Base-by-base conservation (phyloP, 371 early-diverging fungal genomes). In the Lichtheimia corymbifera region DNA sequence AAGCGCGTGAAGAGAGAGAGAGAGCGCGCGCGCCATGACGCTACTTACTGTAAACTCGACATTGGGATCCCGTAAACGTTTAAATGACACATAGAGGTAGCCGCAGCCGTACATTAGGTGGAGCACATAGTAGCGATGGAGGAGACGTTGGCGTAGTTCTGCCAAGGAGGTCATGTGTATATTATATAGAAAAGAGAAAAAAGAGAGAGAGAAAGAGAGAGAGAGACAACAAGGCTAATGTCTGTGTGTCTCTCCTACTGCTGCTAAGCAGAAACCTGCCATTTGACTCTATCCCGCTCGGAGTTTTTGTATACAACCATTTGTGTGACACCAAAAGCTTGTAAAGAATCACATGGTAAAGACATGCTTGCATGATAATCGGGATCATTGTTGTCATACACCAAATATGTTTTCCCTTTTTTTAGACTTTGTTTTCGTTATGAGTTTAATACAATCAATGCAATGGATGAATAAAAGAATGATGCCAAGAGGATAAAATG, bases 101-200 rank as follows among this genome's bases (percentile, higher is more conserved):
- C 58, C 24, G 18, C 53, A 49, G 15, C 73, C 77, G 56, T 75
- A 77, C n/a, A 74, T 6, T 15, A 61, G 58, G 55, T 85, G 83
- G 22, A 74, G 50, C 5, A 83, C 62, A 60, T 85, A 85, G 58
- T 85, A 78, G 11, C 82, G 83, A 49, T 83, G 83, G 28, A 81
- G 53, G 43, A 85, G 59, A 53, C 85, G 72, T 52, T 77, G 74
- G 30, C 67, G 64, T 45, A 79, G 61, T 71, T 79, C 79, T 44
- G 54, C 55, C 45, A 77, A 54, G 20, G 67, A 66, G 40, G 77
- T 67, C 77, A 77, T 27, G 17, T 14, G 5, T 30, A 2, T 14
- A 40, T 14, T 35, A 25, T 45, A 44, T 42, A 45, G 27, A 25
- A 25, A 44, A 24, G 15, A 20, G n/a, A 24, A 11, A 25, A 24